Evolutionary conservation across 75 land plant genomes (phyloP).

Genomic region (Adiantum capillusveneris): DNA sequence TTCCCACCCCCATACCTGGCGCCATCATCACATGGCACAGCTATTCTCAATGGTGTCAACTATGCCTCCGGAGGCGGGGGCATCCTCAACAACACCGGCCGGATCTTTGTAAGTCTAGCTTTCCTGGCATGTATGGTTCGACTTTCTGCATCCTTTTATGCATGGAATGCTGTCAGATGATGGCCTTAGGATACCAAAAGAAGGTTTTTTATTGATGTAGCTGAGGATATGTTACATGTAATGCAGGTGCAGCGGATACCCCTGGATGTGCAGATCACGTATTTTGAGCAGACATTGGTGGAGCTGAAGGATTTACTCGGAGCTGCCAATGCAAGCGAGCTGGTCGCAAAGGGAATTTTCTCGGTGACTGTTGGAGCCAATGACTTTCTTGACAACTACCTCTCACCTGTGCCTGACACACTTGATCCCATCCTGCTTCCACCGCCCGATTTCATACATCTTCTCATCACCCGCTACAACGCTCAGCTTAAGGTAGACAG

Average conservation of each 20-base stretch:
- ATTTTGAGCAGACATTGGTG: constrained; percentile 52
- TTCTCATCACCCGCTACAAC: constrained; percentile 41
- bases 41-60: constrained; percentile 54
- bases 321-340: constrained; percentile 33
- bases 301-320: constrained; percentile 61
- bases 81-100: constrained; percentile 64
- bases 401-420: constrained; percentile 45
- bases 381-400: constrained; percentile 90
- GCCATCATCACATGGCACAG: constrained; percentile 27
- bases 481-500: constrained; percentile 55
- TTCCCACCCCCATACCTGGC: constrained; percentile 41
- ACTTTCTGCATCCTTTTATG: too few species aligned
- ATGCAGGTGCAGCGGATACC: constrained; percentile 59
- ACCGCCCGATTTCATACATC: constrained; percentile 46
- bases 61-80: constrained; percentile 92
- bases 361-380: constrained; percentile 79
- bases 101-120: constrained; percentile 52
- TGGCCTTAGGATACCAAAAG: too few species aligned
- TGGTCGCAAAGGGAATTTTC: constrained; percentile 49
- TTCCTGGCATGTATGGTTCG: too few species aligned
- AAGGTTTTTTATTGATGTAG: too few species aligned
- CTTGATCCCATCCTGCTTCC: constrained; percentile 27
- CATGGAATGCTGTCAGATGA: too few species aligned
- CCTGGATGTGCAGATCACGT: constrained; percentile 60
- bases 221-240: too few species aligned